Base-by-base conservation (phyloP, 148 eudicot genomes). In the Chenopodium quinoa region DNA sequence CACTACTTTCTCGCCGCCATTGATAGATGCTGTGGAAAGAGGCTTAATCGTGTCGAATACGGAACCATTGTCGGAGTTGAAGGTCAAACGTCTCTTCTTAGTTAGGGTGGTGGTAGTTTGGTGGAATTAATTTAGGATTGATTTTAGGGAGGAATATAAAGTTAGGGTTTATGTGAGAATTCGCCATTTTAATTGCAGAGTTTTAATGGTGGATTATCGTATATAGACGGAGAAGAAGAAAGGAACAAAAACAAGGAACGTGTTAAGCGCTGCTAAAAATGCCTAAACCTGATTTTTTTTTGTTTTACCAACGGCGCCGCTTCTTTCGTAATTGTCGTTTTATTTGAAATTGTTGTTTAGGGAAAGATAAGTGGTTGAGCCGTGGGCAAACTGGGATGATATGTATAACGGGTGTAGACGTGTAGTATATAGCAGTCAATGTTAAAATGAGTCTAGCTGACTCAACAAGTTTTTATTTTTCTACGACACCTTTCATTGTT, bases 31-130 rank as follows among this genome's bases (percentile, higher is more conserved):
- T 25, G 76, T 56, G 3, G 48, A 76, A 23, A 82, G 40, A 52
- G 80, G 73, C 19, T 82, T 66, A 31, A 75, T n/a, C 50, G 47
- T 40, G 25, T 20, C 27, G 82, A 76, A 32, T 66, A 44, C n/a
- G 69, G 79, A 64, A 9, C 44, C 19, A 47, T 27, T 31, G 47
- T 78, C 13, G 20, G 82, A 23, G 3, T 27, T 23, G 1, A 63
- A 56, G 63, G 47, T 66, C 74, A 19, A 23, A 16, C 11, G 37
- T 78, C 69, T n/a, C 9, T 4, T 22, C 4, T 37, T 73, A 23
- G 31, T 4, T 50, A 60, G 78, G 78, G 12, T 2, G 82, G 82
- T 88, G 83, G 80, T 12, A n/a, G 71, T 14, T 31, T 69, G 46
- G 14, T 23, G 2, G 47, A 32, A 0, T n/a, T 44, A 31, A 50